These are phyloP conservation scores for Conticribra weissflogii DNA, from an alignment of 108 stramenopile genomes.

Conservation along the genomic window DNA sequence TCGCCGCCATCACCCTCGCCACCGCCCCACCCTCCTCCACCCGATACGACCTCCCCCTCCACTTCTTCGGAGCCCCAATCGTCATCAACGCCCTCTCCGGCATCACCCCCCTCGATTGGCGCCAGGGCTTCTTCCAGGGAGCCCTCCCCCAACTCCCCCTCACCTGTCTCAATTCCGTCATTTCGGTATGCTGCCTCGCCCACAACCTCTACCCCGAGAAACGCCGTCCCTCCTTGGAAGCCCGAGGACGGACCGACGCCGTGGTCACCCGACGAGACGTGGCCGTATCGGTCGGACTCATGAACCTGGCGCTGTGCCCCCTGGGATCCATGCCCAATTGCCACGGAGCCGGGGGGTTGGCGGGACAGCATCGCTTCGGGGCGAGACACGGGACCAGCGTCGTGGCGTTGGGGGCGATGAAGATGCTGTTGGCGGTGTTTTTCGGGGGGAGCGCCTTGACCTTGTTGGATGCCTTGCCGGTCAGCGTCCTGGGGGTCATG, in stretches of 20 bases:
- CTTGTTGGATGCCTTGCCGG: slow-evolving; percentile 74
- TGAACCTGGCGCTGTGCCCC: slow-evolving; percentile 75
- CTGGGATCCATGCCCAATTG: slow-evolving; percentile 86
- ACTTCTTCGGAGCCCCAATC: slow-evolving; percentile 60
- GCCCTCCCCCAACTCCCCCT: slow-evolving; percentile 84
- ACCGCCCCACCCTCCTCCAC: slow-evolving; percentile 41
- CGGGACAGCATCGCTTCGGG: slow-evolving; percentile 84
- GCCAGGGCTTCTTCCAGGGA: slow-evolving; percentile 68
- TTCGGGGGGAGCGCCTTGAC: slow-evolving; percentile 62
- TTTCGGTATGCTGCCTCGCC: slow-evolving; percentile 76
- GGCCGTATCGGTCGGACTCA: slow-evolving; percentile 69
- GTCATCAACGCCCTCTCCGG: slow-evolving; percentile 54
- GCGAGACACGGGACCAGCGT: slow-evolving; percentile 84
- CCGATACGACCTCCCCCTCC: slow-evolving; percentile 50
- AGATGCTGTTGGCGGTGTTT: slow-evolving; percentile 66
- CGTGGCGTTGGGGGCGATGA: slow-evolving; percentile 65
- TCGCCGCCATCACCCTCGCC: slow-evolving; percentile 50
- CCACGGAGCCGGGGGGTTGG: slow-evolving; percentile 90
- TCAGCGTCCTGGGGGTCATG: slow-evolving; percentile 73
- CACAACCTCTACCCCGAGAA: slow-evolving; percentile 76
- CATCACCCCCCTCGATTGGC: slow-evolving; percentile 61
- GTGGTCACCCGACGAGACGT: slow-evolving; percentile 70
- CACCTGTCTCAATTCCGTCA: slow-evolving; percentile 80
- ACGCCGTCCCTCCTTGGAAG: slow-evolving; percentile 17
- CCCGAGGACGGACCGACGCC: slow-evolving; percentile 32